Evolutionary conservation across 768 basidiomycete genomes (phyloP).

Genomic region (Lactarius pseudohatsudake): DNA sequence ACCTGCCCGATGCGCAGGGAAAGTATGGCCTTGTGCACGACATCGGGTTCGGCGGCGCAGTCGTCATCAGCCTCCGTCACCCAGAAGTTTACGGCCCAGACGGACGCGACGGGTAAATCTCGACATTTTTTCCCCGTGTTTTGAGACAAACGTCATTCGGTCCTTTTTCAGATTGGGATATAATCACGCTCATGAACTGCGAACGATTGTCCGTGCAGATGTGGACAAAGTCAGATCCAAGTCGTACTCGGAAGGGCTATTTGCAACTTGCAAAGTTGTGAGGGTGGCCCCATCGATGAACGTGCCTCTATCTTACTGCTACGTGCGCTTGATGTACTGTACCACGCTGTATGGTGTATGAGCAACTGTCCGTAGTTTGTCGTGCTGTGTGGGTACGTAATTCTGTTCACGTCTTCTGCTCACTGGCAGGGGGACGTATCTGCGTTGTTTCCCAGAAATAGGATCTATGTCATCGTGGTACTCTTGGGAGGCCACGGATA

Average conservation of each 20-base stretch:
- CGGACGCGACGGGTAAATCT: constrained; percentile 56
- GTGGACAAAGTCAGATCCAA: constrained; percentile 76
- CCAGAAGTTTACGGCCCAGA: constrained; percentile 77
- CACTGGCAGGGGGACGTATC: no score
- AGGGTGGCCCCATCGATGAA: constrained; percentile 5
- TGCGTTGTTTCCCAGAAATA: no score
- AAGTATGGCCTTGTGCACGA: constrained; percentile 85
- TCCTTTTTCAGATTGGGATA: constrained; percentile 47
- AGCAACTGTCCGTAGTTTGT: no score
- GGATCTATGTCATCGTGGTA: no score
- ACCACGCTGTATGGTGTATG: no score
- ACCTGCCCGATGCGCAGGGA: constrained; percentile 59
- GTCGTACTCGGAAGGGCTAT: constrained; percentile 48
- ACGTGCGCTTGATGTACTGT: no score
- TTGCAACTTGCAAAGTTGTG: constrained; percentile 45
- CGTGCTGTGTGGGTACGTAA: no score
- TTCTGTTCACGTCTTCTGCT: no score
- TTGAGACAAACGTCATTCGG: no score
- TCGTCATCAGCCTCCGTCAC: constrained; percentile 69
- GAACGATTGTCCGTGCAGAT: constrained; percentile 58
- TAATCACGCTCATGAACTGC: constrained; percentile 72
- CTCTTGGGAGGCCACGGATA: no score
- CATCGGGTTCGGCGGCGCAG: constrained; percentile 78
- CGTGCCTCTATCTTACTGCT: background rate
- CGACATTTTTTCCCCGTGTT: no score